Evolutionary conservation across 2,329 filamentous ascomycete species (phyloP), one percentile per base, ranked within the genome.

Genomic region (Fusarium sambucinum): DNA sequence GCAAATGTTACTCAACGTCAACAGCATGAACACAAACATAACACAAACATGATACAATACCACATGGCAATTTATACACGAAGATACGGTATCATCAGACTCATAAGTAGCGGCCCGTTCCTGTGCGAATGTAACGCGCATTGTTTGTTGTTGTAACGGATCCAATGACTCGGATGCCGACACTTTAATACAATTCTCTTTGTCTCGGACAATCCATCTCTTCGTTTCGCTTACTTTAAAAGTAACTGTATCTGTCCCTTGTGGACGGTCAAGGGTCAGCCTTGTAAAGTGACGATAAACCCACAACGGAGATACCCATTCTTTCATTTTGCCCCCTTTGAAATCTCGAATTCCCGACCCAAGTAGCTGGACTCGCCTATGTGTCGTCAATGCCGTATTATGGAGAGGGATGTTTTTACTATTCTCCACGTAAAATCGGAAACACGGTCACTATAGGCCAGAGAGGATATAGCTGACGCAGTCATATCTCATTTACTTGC

Each of bases 61-160:
- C 40, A 58, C 44, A 66, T 48, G 47, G 41, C 44, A 64, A 64
- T 59, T 41, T 64, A 30, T n/a, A 42, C 11, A 46, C 53, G 10
- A 46, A n/a, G 14, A 10, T 10, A 37, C 11, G 19, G 38, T 46
- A 54, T 50, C 47, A 54, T 42, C 40, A 42, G 21, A 8, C 21
- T 41, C 40, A 42, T 44, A 29, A 32, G 33, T 47, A 52, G 66
- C 66, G 66, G 65, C 51, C 65, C 55, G 65, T 66, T 51, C 60
- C 66, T 48, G 48, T 58, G 23, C 38, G 14, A 11, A 46, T 63
- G 51, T 59, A 65, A 65, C 53, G 29, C 29, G 6, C 19, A 55
- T 33, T 52, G 40, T 16, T 58, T 38, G 38, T 58, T n/a, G 21
- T 25, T 32, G 8, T 8, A 33, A 16, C 35, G 11, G 55, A 58